A percentile compares a stretch with the other conserved stretches of the same genome.
These are phyloP conservation scores for Solanum peruvianum DNA, from an alignment of 257 asterid genomes.

Conservation along the genomic window DNA sequence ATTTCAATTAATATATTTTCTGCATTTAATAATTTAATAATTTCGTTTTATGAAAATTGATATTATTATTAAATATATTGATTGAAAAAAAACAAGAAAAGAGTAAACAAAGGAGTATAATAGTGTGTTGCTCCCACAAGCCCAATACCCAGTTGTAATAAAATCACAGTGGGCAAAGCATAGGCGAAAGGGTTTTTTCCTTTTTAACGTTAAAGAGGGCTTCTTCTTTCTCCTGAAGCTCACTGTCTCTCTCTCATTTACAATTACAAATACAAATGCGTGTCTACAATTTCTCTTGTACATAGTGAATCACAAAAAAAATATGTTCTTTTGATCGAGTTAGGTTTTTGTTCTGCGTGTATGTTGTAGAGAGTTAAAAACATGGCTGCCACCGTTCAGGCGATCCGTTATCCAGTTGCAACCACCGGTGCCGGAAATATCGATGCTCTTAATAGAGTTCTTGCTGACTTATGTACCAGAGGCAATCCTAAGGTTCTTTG, in stretches of 20 bases:
- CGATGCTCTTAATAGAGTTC: constrained; percentile 42
- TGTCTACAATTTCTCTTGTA: not conserved
- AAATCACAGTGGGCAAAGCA: not conserved
- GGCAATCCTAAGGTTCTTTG: not conserved
- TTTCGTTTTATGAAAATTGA: not conserved
- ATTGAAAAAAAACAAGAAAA: not conserved
- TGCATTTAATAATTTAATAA: not conserved
- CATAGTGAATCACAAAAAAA: not conserved
- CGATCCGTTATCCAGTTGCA: constrained; percentile 52
- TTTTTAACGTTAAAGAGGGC: not conserved
- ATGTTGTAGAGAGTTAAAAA: not conserved
- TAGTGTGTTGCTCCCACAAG: not conserved
- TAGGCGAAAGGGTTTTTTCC: not conserved
- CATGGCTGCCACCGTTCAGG: constrained; percentile 42
- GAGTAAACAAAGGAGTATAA: not conserved
- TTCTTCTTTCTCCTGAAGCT: not conserved
- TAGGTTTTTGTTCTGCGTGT: constrained; percentile 28
- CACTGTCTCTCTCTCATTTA: not conserved
- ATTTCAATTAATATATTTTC: not conserved
- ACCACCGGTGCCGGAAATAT: constrained; percentile 52
- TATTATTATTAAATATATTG: not conserved
- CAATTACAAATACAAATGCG: not conserved
- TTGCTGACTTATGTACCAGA: not conserved
- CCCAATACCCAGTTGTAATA: not conserved
- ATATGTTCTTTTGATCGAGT: not conserved